These are phyloP conservation scores for Dioscorea cayenensis DNA, from an alignment of 116 monocot species.

Conservation along the genomic window DNA sequence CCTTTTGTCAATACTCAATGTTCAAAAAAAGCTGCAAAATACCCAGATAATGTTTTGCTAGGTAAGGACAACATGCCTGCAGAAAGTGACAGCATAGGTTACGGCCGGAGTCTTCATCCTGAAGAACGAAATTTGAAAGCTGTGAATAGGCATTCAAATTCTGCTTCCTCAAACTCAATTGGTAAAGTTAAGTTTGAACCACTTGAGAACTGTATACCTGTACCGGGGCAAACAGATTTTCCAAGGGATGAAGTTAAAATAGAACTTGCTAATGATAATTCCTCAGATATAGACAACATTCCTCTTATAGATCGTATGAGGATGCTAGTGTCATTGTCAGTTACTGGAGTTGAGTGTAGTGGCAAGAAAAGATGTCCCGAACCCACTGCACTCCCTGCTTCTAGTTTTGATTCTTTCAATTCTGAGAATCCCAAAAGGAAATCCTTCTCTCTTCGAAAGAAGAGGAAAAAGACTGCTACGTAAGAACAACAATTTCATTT, in stretches of 20 bases:
- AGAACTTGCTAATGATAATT: constrained; percentile 21
- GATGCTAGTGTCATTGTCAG: constrained; percentile 5
- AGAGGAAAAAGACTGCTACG: constrained; percentile 81
- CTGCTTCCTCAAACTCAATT: constrained; percentile 4
- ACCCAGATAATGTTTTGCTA: background rate
- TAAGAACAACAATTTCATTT: constrained; percentile 13
- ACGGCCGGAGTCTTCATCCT: too few species aligned
- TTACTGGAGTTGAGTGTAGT: background rate
- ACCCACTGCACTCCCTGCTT: constrained; percentile 5
- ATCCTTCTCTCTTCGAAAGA: constrained; percentile 35
- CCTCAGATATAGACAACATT: constrained; percentile 39
- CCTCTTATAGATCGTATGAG: constrained; percentile 25
- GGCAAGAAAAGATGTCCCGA: background rate
- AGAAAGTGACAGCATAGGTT: constrained; percentile 1
- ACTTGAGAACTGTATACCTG: constrained; percentile 5
- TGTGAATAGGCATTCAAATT: background rate
- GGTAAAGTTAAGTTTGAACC: constrained; percentile 18
- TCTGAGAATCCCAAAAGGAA: constrained; percentile 16
- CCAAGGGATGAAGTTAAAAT: constrained; percentile 13
- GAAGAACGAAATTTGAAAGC: too few species aligned
- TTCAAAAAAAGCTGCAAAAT: background rate
- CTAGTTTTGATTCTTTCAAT: constrained; percentile 10
- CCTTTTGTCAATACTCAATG: background rate
- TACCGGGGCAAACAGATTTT: background rate
- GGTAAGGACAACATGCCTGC: background rate